These are phyloP conservation scores for Solanum verrucosum DNA, from an alignment of 257 asterid species.

Conservation along the genomic window DNA sequence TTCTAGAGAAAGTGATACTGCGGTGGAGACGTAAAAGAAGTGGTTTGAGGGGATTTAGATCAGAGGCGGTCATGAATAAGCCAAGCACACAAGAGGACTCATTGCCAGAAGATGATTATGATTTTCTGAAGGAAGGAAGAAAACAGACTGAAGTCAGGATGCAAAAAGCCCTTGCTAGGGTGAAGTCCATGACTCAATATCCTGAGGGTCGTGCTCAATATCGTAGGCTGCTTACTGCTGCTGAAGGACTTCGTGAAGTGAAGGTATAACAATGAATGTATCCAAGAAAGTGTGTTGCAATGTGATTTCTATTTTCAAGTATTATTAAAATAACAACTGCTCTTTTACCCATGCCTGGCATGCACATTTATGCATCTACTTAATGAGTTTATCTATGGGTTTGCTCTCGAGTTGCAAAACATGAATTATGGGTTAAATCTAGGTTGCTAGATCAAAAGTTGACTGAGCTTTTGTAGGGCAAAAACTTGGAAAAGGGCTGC, in stretches of 20 bases:
- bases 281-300: background rate
- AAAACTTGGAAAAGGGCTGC: background rate
- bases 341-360: background rate
- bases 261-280: constrained; percentile 35
- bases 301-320: background rate
- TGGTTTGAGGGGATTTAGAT: constrained; percentile 78
- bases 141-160: constrained; percentile 78
- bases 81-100: constrained; percentile 20
- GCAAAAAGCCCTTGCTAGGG: constrained; percentile 84
- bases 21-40: constrained; percentile 93
- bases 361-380: background rate
- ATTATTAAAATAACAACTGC: background rate
- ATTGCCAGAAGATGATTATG: constrained; percentile 66
- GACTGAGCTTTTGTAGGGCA: background rate
- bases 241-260: constrained; percentile 70
- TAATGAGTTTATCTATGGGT: background rate
- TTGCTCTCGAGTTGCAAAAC: background rate
- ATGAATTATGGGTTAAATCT: background rate
- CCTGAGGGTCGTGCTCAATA: constrained; percentile 93
- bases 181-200: constrained; percentile 80
- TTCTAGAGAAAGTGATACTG: constrained; percentile 81
- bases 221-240: constrained; percentile 76
- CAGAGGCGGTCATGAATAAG: constrained; percentile 38
- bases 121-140: constrained; percentile 78
- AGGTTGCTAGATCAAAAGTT: background rate